Evolutionary conservation across 2,329 filamentous ascomycete genomes (phyloP).

Genomic region (Graphilbum ipis-grandicollis): DNA sequence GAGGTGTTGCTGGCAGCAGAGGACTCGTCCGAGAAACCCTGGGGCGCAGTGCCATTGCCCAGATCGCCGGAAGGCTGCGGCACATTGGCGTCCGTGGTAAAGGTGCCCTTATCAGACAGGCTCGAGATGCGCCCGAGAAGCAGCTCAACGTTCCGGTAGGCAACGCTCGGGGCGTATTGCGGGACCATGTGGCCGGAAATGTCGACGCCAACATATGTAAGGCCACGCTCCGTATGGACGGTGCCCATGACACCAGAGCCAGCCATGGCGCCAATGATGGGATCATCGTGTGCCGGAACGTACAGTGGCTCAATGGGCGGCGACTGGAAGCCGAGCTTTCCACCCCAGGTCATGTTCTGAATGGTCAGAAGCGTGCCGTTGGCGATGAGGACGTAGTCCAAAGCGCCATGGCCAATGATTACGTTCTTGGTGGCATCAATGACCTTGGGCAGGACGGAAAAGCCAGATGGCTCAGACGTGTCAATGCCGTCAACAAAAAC

Average conservation of each 20-base stretch:
- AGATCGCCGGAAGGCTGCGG: slow-evolving; percentile 12
- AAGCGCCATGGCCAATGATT: slow-evolving; percentile 53
- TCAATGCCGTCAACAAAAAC: slow-evolving; percentile 28
- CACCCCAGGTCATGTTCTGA: slow-evolving; percentile 71
- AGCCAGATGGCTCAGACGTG: slow-evolving; percentile 31
- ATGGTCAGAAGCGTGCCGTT: slow-evolving; percentile 56
- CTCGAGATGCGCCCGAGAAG: slow-evolving; percentile 51
- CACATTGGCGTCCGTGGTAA: slow-evolving; percentile 13
- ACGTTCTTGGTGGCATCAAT: slow-evolving; percentile 59
- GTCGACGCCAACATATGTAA: slow-evolving; percentile 52
- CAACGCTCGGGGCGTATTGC: slow-evolving; percentile 49
- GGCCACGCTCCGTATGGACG: slow-evolving; percentile 53
- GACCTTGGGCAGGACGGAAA: slow-evolving; percentile 46
- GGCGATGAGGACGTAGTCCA: slow-evolving; percentile 50
- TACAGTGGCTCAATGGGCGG: slow-evolving; percentile 45
- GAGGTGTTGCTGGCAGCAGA: background rate
- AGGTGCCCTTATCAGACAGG: slow-evolving; percentile 24
- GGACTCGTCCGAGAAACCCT: slow-evolving; percentile 7
- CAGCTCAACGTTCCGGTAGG: slow-evolving; percentile 59
- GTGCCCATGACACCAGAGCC: slow-evolving; percentile 48
- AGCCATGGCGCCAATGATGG: slow-evolving; percentile 11
- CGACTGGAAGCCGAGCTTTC: slow-evolving; percentile 49
- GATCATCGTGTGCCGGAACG: slow-evolving; percentile 45
- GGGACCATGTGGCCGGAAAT: slow-evolving; percentile 51
- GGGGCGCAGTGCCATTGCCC: slow-evolving; percentile 14